Evolutionary conservation across 805 yeast species (phyloP).

Genomic region (Citeromyces matritensis): DNA sequence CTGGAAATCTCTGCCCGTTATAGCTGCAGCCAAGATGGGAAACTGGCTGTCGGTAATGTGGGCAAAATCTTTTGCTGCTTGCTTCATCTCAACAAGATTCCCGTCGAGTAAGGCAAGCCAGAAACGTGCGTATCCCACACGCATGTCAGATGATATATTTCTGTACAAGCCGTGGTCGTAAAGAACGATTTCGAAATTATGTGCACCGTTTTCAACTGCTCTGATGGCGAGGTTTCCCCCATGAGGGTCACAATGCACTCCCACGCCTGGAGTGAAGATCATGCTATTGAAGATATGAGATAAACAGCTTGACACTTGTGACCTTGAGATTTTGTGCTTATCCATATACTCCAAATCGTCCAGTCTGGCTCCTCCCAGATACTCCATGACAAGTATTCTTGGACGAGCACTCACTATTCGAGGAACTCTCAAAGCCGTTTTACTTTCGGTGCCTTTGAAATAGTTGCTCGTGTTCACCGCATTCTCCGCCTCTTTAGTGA

Average conservation of each 20-base stretch:
- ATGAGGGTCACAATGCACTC: constrained; percentile 96
- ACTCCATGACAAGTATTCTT: constrained; percentile 81
- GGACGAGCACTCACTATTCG: constrained; percentile 46
- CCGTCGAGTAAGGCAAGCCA: constrained; percentile 82
- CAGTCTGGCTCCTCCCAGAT: constrained; percentile 64
- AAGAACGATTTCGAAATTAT: constrained; percentile 80
- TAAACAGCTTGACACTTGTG: constrained; percentile 71
- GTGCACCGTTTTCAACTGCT: constrained; percentile 16
- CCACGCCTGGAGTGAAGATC: constrained; percentile 89
- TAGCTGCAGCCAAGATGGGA: constrained; percentile 79
- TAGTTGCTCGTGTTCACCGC: constrained; percentile 56
- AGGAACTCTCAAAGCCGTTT: constrained; percentile 77
- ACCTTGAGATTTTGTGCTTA: constrained; percentile 47
- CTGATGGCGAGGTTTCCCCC: constrained; percentile 91
- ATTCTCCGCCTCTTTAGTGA: constrained; percentile 74
- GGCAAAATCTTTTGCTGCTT: constrained; percentile 68
- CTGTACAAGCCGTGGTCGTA: constrained; percentile 95
- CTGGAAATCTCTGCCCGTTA: constrained; percentile 85
- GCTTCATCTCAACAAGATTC: constrained; percentile 48
- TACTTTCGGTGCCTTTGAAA: constrained; percentile 35
- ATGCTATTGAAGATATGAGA: constrained; percentile 86
- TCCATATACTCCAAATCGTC: constrained; percentile 62
- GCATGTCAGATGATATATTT: constrained; percentile 59
- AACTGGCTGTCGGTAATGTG: constrained; percentile 65
- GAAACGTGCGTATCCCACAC: constrained; percentile 75